A percentile compares a stretch with the other conserved stretches of the same genome.
These are phyloP conservation scores for Suhomyces tanzawaensis DNA, from an alignment of 805 yeast genomes.

Conservation along the genomic window DNA sequence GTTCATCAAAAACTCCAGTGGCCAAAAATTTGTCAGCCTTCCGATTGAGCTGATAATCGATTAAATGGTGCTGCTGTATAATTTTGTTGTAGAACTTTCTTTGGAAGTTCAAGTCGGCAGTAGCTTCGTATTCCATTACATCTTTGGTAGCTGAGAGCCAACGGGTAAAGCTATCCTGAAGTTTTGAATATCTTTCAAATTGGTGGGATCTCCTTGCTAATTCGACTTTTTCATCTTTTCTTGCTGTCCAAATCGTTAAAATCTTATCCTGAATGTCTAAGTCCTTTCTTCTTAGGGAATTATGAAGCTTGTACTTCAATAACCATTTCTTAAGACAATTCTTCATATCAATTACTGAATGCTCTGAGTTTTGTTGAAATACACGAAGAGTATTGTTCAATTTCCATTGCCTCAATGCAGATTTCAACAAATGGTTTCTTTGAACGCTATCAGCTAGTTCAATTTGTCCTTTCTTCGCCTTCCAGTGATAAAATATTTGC, in stretches of 20 bases:
- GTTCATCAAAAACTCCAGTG: slow-evolving; percentile 1
- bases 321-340: background rate
- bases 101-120: slow-evolving; percentile 20
- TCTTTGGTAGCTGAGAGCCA: too few species aligned
- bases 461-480: slow-evolving; percentile 5
- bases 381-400: background rate
- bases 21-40: background rate
- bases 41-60: background rate
- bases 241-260: too few species aligned
- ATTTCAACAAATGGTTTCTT: background rate
- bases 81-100: slow-evolving; percentile 17
- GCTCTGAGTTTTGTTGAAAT: background rate
- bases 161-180: too few species aligned
- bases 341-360: background rate
- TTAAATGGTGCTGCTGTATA: background rate
- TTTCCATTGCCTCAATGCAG: slow-evolving; percentile 16
- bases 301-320: background rate
- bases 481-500: slow-evolving; percentile 14
- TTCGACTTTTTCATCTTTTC: background rate
- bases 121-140: slow-evolving; percentile 7
- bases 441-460: slow-evolving; percentile 11
- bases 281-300: background rate
- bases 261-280: too few species aligned
- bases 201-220: slow-evolving; percentile 1
- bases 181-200: too few species aligned